These are phyloP conservation scores for Kodamaea plutei DNA, from an alignment of 1,139 yeast species.

Conservation along the genomic window DNA sequence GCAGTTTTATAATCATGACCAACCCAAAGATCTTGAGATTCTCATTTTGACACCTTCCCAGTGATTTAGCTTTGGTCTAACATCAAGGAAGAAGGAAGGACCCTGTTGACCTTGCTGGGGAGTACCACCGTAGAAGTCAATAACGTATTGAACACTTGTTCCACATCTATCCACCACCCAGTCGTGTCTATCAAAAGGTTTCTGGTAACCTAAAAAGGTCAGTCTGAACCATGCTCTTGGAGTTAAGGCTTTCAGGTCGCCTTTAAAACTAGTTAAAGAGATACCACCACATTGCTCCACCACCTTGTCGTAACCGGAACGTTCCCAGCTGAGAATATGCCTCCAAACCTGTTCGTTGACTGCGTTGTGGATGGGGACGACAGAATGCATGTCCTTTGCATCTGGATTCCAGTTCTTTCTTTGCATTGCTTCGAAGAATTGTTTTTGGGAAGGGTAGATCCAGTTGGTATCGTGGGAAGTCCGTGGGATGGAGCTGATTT, in stretches of 20 bases:
- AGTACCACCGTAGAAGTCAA: slow-evolving; percentile 80
- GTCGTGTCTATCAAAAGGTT: slow-evolving; percentile 95
- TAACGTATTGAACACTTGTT: slow-evolving; percentile 76
- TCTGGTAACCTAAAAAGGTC: slow-evolving; percentile 55
- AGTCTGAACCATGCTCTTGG: slow-evolving; percentile 84
- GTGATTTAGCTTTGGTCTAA: slow-evolving; percentile 81
- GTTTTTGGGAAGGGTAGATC: slow-evolving; percentile 95
- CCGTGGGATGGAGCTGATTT: slow-evolving; percentile 80
- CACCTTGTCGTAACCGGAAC: slow-evolving; percentile 50
- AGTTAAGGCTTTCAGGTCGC: slow-evolving; percentile 78
- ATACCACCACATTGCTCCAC: slow-evolving; percentile 70
- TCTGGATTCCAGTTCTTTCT: slow-evolving; percentile 86
- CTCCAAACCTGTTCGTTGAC: slow-evolving; percentile 94
- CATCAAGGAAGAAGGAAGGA: slow-evolving; percentile 79
- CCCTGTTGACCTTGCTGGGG: slow-evolving; percentile 28
- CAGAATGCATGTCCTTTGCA: slow-evolving; percentile 78
- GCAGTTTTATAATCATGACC: too few species aligned
- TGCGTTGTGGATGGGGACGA: slow-evolving; percentile 90
- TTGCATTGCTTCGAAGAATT: slow-evolving; percentile 90
- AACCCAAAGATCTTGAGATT: slow-evolving; percentile 4
- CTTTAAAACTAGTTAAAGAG: slow-evolving; percentile 79
- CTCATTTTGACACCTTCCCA: slow-evolving; percentile 78
- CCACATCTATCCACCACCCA: slow-evolving; percentile 94
- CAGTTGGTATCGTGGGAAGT: slow-evolving; percentile 65
- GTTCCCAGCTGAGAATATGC: slow-evolving; percentile 82